Conservation (phyloP, 2,329 filamentous ascomycete genomes). For the Aspergillus sclerotialis region DNA sequence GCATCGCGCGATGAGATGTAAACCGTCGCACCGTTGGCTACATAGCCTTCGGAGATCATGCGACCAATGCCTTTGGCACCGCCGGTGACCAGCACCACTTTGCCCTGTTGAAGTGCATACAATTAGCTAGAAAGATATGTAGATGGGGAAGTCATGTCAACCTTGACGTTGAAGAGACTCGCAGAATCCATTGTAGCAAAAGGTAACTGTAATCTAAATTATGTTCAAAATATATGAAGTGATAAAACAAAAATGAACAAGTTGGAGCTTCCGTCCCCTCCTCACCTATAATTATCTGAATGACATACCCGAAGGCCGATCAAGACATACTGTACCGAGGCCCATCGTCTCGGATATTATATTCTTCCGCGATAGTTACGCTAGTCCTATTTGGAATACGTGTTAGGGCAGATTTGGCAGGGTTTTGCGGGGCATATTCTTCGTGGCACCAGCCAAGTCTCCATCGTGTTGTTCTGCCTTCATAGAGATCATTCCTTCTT, state of each 20-base stretch:
- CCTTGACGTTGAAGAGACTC: conserved; percentile 55
- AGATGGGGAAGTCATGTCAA: conserved; percentile 37
- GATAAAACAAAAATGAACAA: not conserved
- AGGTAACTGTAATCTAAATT: not conserved
- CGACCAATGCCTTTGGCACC: conserved; percentile 47
- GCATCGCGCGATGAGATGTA: conserved; percentile 50
- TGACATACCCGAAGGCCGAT: conserved; percentile 18
- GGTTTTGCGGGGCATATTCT: conserved; percentile 23
- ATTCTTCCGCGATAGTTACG: conserved; percentile 4
- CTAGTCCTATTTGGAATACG: conserved; percentile 14
- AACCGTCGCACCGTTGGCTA: conserved; percentile 47
- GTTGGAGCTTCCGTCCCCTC: not conserved
- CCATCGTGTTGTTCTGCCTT: conserved; percentile 2
- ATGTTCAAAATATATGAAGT: not conserved
- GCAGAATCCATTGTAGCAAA: conserved; percentile 44
- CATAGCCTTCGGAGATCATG: conserved; percentile 49
- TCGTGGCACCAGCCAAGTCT: conserved; percentile 1
- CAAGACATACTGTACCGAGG: conserved; percentile 19
- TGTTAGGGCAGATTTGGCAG: conserved; percentile 21
- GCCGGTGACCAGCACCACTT: conserved; percentile 45
- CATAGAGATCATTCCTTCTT: conserved; percentile 4
- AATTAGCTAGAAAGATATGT: conserved; percentile 51
- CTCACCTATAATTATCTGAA: conserved; percentile 1
- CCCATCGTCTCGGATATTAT: conserved; percentile 8
- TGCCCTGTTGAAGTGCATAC: conserved; percentile 21